These are phyloP conservation scores for Thymus quinquecostatus DNA, from an alignment of 257 asterid species.

Conservation along the genomic window DNA sequence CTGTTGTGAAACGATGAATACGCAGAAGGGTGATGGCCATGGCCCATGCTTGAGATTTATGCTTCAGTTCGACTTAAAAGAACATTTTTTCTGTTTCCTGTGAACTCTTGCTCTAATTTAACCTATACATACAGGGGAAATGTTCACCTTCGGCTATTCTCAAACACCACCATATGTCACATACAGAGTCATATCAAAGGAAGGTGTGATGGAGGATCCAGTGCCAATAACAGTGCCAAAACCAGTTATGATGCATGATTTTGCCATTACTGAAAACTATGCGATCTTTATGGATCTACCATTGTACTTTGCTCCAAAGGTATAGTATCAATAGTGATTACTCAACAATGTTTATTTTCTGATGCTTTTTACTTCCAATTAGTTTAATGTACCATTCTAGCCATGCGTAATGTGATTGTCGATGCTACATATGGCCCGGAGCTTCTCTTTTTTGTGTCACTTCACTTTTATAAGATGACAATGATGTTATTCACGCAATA, in stretches of 20 bases:
- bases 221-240: slow-evolving; percentile 87
- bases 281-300: slow-evolving; percentile 96
- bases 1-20: slow-evolving; percentile 6
- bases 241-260: slow-evolving; percentile 96
- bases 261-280: slow-evolving; percentile 97
- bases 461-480: slow-evolving; percentile 10
- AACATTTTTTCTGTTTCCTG: slow-evolving; percentile 4
- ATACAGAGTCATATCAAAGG: slow-evolving; percentile 90
- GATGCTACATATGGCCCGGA: background rate
- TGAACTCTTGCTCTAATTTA: slow-evolving; percentile 26
- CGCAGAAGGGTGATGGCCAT: background rate
- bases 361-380: slow-evolving; percentile 9
- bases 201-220: slow-evolving; percentile 88
- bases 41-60: slow-evolving; percentile 13
- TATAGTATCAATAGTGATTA: slow-evolving; percentile 25
- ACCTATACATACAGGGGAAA: slow-evolving; percentile 69
- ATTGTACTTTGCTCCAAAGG: slow-evolving; percentile 81
- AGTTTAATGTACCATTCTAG: background rate
- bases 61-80: slow-evolving; percentile 11
- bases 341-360: slow-evolving; percentile 9
- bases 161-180: slow-evolving; percentile 76
- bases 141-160: slow-evolving; percentile 95
- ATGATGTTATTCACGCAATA: background rate
- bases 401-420: slow-evolving; percentile 2
- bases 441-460: slow-evolving; percentile 23